A percentile compares a stretch with the other conserved stretches of the same genome.
Evolutionary conservation across 2,329 filamentous ascomycete species (phyloP).

Genomic region (Pseudogymnoascus pannorum): DNA sequence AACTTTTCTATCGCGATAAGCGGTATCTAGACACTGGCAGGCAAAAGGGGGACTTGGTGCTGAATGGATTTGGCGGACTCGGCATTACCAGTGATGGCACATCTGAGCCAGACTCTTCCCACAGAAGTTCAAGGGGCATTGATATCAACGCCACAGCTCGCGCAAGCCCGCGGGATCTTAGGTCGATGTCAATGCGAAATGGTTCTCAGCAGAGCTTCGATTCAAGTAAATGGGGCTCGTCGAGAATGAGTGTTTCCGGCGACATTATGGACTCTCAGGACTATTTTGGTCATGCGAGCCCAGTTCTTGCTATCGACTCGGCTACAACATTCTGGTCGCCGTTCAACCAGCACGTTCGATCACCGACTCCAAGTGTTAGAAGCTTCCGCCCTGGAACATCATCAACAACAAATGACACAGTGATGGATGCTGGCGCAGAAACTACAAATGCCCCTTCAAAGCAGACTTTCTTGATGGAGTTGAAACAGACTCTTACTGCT

Average conservation of each 20-base stretch:
- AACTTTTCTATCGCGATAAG: constrained; percentile 75
- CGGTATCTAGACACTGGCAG: constrained; percentile 41
- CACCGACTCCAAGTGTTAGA: constrained; percentile 53
- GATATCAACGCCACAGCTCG: constrained; percentile 37
- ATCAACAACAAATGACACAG: constrained; percentile 60
- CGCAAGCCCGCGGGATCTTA: constrained; percentile 49
- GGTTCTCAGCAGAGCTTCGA: constrained; percentile 64
- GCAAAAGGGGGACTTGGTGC: constrained; percentile 41
- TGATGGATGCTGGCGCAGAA: constrained; percentile 49
- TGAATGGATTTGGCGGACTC: constrained; percentile 39
- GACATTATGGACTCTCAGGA: constrained; percentile 65
- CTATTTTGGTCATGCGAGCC: constrained; percentile 61
- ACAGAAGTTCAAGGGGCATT: constrained; percentile 32
- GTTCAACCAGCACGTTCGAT: constrained; percentile 59
- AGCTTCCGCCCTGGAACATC: constrained; percentile 58
- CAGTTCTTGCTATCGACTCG: constrained; percentile 65
- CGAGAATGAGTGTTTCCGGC: constrained; percentile 48
- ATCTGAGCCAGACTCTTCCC: constrained; percentile 19
- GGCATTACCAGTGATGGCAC: constrained; percentile 39
- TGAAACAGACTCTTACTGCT: constrained; percentile 74
- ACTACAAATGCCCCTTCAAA: constrained; percentile 59
- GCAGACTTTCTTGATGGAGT: constrained; percentile 65
- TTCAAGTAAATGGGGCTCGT: constrained; percentile 56
- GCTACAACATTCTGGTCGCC: constrained; percentile 84
- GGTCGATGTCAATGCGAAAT: constrained; percentile 53